Percentiles rank a stretch among this genome's conserved stretches.
Evolutionary conservation across 768 basidiomycete species (phyloP).

Genomic region (Sistotremastrum niveocremeum): DNA sequence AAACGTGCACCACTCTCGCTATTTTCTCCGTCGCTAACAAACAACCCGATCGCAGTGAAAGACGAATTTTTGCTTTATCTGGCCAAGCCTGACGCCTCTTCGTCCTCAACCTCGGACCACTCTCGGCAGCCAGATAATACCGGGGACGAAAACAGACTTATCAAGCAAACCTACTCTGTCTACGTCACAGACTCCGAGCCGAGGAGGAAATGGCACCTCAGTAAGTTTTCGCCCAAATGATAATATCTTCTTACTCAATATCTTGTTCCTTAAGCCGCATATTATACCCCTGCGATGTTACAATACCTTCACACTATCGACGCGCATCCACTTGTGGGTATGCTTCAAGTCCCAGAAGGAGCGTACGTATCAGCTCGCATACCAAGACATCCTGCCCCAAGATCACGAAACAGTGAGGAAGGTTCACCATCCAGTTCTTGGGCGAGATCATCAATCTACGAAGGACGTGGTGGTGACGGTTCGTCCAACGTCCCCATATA

Average conservation of each 20-base stretch:
- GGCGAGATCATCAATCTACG: no score
- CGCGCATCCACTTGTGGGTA: conserved; percentile 27
- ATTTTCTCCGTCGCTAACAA: not conserved
- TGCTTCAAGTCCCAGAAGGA: no score
- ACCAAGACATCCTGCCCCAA: no score
- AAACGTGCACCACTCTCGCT: conserved; percentile 10
- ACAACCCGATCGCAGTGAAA: not conserved
- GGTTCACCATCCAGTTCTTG: no score
- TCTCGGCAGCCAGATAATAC: not conserved
- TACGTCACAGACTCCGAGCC: conserved; percentile 4
- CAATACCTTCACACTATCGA: conserved; percentile 62
- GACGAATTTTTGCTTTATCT: not conserved
- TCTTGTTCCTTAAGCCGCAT: conserved; percentile 41
- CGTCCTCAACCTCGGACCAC: not conserved
- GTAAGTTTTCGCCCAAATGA: not conserved
- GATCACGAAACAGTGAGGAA: no score
- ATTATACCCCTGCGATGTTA: conserved; percentile 67
- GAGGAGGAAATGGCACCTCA: conserved; percentile 8
- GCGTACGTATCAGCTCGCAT: no score
- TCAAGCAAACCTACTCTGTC: conserved; percentile 8
- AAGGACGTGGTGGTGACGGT: no score
- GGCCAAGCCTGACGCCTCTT: not conserved
- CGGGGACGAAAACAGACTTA: conserved; percentile 2
- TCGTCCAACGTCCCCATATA: no score
- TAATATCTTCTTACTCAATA: no score